These are phyloP conservation scores for Kwoniella sp. DNA, from an alignment of 768 basidiomycete genomes.

Conservation along the genomic window DNA sequence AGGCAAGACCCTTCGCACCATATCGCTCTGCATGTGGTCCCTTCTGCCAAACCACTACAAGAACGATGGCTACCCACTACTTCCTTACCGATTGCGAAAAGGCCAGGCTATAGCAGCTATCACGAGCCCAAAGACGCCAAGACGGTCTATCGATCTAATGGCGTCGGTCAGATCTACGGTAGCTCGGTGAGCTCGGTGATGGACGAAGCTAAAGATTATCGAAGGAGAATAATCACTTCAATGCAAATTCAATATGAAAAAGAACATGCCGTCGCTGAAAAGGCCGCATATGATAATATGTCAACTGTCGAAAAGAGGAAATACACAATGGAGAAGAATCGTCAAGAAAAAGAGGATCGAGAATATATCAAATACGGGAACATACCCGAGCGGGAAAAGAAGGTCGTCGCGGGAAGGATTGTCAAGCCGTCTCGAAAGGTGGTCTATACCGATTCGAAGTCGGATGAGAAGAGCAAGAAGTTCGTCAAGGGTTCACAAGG, in stretches of 20 bases:
- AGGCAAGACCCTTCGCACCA: constrained; percentile 2
- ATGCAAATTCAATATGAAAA: constrained; percentile 21
- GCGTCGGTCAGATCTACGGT: constrained; percentile 42
- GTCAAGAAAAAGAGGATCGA: constrained; percentile 54
- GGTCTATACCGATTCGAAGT: too few species aligned
- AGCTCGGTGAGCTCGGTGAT: constrained; percentile 10
- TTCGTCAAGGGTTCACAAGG: constrained; percentile 22
- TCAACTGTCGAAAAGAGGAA: constrained; percentile 39
- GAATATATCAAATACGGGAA: neutral
- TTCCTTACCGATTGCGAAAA: neutral
- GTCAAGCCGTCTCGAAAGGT: constrained; percentile 7
- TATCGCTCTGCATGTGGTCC: constrained; percentile 16
- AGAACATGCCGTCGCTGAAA: neutral
- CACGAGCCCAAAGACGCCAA: neutral
- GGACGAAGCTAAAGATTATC: constrained; percentile 24
- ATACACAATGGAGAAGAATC: constrained; percentile 62
- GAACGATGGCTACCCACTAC: constrained; percentile 17
- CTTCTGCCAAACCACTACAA: constrained; percentile 8
- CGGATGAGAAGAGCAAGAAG: constrained; percentile 18
- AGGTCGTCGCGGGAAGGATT: constrained; percentile 7
- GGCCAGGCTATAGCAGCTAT: neutral
- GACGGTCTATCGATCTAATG: constrained; percentile 28
- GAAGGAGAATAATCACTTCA: constrained; percentile 25
- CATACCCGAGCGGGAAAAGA: neutral
- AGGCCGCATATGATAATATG: constrained; percentile 7